Evolutionary conservation across 73 alveolate genomes (phyloP), one percentile per base, ranked within the genome.

Genomic region (Paramecium sexaurelia): DNA sequence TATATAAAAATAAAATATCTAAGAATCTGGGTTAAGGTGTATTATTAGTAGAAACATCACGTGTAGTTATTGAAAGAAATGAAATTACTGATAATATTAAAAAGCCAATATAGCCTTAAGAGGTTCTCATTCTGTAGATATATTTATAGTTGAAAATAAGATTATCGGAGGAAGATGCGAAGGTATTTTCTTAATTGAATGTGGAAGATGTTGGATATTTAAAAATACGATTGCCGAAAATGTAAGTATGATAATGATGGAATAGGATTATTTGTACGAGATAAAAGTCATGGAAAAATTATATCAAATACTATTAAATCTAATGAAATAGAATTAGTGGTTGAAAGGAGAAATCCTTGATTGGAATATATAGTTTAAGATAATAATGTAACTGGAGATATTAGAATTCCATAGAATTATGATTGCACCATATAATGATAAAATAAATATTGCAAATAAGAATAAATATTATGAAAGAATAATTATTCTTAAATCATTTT

Each of bases 61-160:
- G 96, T 68, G 99, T 99, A 2, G 95, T 94, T 24, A 97, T 98
- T 2, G 99, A 98, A 87, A 92, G 92, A 57, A 98, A 98, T 94
- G 98, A 96, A 92, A 97, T 98, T 35, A 94, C 55, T 85, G 91
- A 94, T 47, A 98, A 98, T 94, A 94, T 96, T 86, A 98, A 98
- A 92, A 98, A 92, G 99, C 99, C 6, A 98, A 98, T 87, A 94
- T 98, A 13, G 99, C 99, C 27, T 95, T 97, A 75, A 99, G 99
- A 19, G 99, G 99, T 17, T 97, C 93, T 35, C 92, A 95, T 45
- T 97, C 99, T 4, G 93, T 94, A 8, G 97, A 95, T 94, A 94
- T 98, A 1, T 94, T 95, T 45, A 97, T 98, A 19, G 84, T 96
- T 15, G 94, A 95, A 69, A 98, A 98, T 92, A 94, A 93, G 39